Evolutionary conservation across 495 filamentous ascomycete species (phyloP), one percentile per base, ranked within the genome.

Genomic region (Penicilliopsis zonata): DNA sequence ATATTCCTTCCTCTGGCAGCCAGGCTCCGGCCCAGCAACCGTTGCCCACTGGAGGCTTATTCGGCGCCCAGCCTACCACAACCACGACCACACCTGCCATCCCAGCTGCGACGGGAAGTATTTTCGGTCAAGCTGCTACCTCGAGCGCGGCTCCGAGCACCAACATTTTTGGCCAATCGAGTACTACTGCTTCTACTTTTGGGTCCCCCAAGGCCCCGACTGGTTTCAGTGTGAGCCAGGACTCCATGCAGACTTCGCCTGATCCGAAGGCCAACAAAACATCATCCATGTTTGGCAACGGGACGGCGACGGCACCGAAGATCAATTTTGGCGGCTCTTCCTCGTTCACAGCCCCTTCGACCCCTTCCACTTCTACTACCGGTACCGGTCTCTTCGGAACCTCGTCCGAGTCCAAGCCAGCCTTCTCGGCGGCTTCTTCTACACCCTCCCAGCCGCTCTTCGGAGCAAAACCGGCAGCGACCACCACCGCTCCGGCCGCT

Each of bases 181-280:
- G 17, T 13, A 38, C 30, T 18, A 15, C 40, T n/a, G 34, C 36
- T 13, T 47, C 45, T 22, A 33, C 41, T 19, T 18, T n/a, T 30
- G 19, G 16, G 21, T 20, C 34, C 10, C 13, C 34, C 25, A 27
- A 27, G n/a, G 25, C 25, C 25, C 25, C n/a, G n/a, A 9, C 25
- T n/a, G 25, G n/a, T 5, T 27, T 27, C 17, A 44, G 44, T 13
- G 35, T 50, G 29, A 41, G 38, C 9, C 38, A 40, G 17, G 61
- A 65, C 20, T 58, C 52, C 9, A 65, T 65, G 61, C 57, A 61
- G 39, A 63, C 47, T 13, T 65, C 59, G 3, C 57, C 57, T 5
- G 61, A 63, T 22, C 36, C 47, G 10, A 63, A 65, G 35, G 40
- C 43, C 20, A 50, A 47, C 18, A 19, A 30, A 13, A 21, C 31